A percentile compares a stretch with the other conserved stretches of the same genome.
These are phyloP conservation scores for Scheffersomyces segobiensis DNA, from an alignment of 1,139 yeast genomes.

Conservation along the genomic window DNA sequence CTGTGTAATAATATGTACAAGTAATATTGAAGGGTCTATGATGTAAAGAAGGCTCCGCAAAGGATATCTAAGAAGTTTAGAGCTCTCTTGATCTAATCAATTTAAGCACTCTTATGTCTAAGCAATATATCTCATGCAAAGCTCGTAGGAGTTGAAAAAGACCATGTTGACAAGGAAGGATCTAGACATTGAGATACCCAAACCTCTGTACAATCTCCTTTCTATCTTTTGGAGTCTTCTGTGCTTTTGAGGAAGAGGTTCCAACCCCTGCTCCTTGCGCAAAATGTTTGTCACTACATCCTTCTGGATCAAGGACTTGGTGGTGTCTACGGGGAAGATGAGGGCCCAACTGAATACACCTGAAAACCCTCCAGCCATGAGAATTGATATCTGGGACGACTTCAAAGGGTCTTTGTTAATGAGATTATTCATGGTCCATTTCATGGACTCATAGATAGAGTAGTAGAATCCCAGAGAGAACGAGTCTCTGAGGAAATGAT, in stretches of 20 bases:
- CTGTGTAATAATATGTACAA: not conserved
- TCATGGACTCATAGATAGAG: constrained; percentile 71
- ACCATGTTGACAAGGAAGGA: constrained; percentile 74
- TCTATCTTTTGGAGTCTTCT: constrained; percentile 37
- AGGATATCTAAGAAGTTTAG: not conserved
- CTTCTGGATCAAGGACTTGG: constrained; percentile 71
- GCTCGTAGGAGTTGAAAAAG: constrained; percentile 73
- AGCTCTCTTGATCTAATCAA: not conserved
- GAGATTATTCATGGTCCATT: constrained; percentile 42
- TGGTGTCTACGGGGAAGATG: constrained; percentile 79
- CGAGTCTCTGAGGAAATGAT: constrained; percentile 68
- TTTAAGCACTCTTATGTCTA: constrained; percentile 7
- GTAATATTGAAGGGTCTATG: constrained; percentile 2
- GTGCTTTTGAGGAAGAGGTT: constrained; percentile 29
- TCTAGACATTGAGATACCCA: constrained; percentile 71
- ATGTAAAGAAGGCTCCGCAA: not conserved
- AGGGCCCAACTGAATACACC: constrained; percentile 74
- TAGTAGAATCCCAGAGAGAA: constrained; percentile 74
- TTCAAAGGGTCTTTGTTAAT: constrained; percentile 30
- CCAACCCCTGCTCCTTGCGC: constrained; percentile 47
- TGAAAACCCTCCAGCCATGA: constrained; percentile 75
- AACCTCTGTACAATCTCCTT: constrained; percentile 66
- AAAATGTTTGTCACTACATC: constrained; percentile 71
- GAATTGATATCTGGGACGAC: constrained; percentile 36
- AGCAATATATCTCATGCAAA: constrained; percentile 54